phyloP scores from a whole-genome alignment of 768 basidiomycete species.

The Baorangia bicolor region DNA sequence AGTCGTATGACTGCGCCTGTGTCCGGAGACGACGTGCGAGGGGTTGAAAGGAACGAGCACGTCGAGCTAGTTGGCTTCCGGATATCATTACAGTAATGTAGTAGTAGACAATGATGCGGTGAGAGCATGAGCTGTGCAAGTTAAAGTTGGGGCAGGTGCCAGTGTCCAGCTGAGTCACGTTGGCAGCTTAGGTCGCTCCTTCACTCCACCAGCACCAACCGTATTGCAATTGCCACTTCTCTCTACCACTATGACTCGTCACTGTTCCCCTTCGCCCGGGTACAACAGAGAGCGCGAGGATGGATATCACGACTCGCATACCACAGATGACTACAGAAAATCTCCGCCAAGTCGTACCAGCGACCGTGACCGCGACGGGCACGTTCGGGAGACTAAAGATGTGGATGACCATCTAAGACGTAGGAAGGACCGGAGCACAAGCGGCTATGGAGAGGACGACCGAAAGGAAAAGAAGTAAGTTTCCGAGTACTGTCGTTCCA shows the following conservation, averaged over 20 bases:
- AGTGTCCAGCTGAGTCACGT: no score
- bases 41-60: slow-evolving; percentile 27
- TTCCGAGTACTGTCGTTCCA: not conserved
- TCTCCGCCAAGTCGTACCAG: slow-evolving; percentile 34
- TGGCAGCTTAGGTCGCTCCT: not conserved
- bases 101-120: not conserved
- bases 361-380: slow-evolving; percentile 29
- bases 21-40: slow-evolving; percentile 48
- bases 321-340: slow-evolving; percentile 31
- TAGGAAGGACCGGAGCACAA: slow-evolving; percentile 23
- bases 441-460: slow-evolving; percentile 27
- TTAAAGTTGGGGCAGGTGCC: not conserved
- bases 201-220: not conserved
- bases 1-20: slow-evolving; percentile 52
- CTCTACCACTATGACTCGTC: slow-evolving; percentile 41
- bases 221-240: not conserved
- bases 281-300: slow-evolving; percentile 27
- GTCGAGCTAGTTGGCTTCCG: slow-evolving; percentile 23
- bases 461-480: slow-evolving; percentile 51
- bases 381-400: slow-evolving; percentile 31
- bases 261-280: slow-evolving; percentile 46
- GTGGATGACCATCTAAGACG: slow-evolving; percentile 34
- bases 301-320: slow-evolving; percentile 35
- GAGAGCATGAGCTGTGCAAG: slow-evolving; percentile 1
- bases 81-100: slow-evolving; percentile 23